phyloP scores from a whole-genome alignment of 2,329 filamentous ascomycete genomes.

The Cryphonectria carpinicola region DNA sequence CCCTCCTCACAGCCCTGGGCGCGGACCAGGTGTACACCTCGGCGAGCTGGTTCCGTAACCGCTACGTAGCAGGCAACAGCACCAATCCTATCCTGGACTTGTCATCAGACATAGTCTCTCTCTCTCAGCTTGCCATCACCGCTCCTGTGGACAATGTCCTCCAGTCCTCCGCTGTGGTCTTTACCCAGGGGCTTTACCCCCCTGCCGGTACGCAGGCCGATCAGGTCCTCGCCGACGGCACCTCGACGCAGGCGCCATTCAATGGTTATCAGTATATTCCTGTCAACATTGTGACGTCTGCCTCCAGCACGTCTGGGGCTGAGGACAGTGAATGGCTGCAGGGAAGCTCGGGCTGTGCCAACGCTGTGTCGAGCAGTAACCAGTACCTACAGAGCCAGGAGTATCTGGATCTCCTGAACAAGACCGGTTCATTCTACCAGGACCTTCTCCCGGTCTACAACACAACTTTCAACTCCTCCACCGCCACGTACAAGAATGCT shows the following conservation, averaged over 20 bases:
- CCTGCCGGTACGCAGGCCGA: slow-evolving; percentile 62
- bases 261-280: slow-evolving; percentile 85
- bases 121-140: slow-evolving; percentile 72
- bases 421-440: slow-evolving; percentile 64
- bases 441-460: slow-evolving; percentile 59
- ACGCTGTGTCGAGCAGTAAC: slow-evolving; percentile 58
- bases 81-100: slow-evolving; percentile 67
- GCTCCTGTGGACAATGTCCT: slow-evolving; percentile 78
- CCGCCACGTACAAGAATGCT: slow-evolving; percentile 61
- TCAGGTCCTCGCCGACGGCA: slow-evolving; percentile 73
- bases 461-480: slow-evolving; percentile 49
- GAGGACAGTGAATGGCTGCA: slow-evolving; percentile 64
- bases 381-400: slow-evolving; percentile 54
- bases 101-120: slow-evolving; percentile 66
- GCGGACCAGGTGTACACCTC: slow-evolving; percentile 74
- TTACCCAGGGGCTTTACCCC: slow-evolving; percentile 86
- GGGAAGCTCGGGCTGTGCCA: slow-evolving; percentile 60
- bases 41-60: slow-evolving; percentile 74
- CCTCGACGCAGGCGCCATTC: slow-evolving; percentile 67
- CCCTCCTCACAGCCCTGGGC: slow-evolving; percentile 77
- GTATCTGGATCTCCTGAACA: slow-evolving; percentile 48
- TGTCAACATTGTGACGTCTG: slow-evolving; percentile 63
- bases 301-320: slow-evolving; percentile 56
- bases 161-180: slow-evolving; percentile 77
- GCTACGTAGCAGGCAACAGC: slow-evolving; percentile 70